Evolutionary conservation across 2,329 filamentous ascomycete species (phyloP), one percentile per base, ranked within the genome.

Genomic region (Arthrinium phaeospermum): DNA sequence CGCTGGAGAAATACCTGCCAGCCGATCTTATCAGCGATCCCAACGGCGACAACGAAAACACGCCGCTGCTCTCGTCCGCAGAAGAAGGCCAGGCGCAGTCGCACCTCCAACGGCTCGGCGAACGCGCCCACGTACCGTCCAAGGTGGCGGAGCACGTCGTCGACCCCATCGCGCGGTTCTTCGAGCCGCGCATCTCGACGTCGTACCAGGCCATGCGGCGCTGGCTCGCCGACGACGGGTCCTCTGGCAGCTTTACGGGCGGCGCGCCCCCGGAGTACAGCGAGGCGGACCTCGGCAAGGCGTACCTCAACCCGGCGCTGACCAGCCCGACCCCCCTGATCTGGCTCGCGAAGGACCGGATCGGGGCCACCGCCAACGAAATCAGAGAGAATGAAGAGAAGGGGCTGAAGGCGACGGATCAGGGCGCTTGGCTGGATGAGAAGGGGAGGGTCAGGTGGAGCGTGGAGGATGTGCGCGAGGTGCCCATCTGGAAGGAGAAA

Each of bases 381-480:
- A 84, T 92, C 70, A 79, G 81, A 47, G 90, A 92, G 75, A 91
- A 88, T 1, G 83, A 84, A 68, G 86, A 86, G 74, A 85, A 90
- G 61, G 91, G 91, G 46, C 84, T 89, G 2, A 91, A 91, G 77
- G 91, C 90, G 0, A 91, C 92, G 74, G 91, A 93, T 73, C 90
- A 89, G 37, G 90, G 91, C 4, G 87, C 83, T 68, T 81, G 80
- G 80, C 81, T 93, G 30, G 86, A 92, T 76, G 90, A 91, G 6
- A 44, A 37, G 51, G 75, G 77, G 4, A 75, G 72, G 19, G 74
- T 80, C 0, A 72, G 72, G 27, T 80, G 76, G 77, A 75, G 72
- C 13, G 71, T 73, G 6, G n/a, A 74, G 0, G 73, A 79, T 4
- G 76, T 80, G 57, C 69, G 72, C 6, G 74, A 77, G 49, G 75